Conservation (phyloP, 805 yeast genomes). For the Saccharomycopsis synnaedendra region DNA sequence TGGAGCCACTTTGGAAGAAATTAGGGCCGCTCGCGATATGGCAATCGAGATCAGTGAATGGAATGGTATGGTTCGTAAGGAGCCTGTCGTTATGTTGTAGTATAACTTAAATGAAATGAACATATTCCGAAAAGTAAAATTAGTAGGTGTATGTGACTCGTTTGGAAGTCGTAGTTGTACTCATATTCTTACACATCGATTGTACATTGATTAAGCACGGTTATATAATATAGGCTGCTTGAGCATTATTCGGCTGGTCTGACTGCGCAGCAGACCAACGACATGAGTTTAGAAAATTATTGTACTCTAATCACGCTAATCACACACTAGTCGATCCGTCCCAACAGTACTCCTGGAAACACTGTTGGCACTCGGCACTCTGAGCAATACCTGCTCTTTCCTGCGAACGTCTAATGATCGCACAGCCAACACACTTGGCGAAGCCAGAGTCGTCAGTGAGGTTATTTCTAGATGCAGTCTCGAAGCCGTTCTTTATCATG, state of each 20-base stretch:
- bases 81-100: slow-evolving; percentile 42
- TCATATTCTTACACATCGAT: no score
- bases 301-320: no score
- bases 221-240: no score
- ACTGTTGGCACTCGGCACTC: slow-evolving; percentile 51
- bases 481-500: slow-evolving; percentile 66
- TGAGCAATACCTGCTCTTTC: slow-evolving; percentile 53
- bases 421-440: slow-evolving; percentile 73
- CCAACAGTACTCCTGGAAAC: slow-evolving; percentile 75
- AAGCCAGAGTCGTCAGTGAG: slow-evolving; percentile 58
- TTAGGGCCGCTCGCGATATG: slow-evolving; percentile 47
- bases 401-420: slow-evolving; percentile 65
- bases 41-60: slow-evolving; percentile 57
- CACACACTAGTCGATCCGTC: slow-evolving; percentile 17
- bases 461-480: slow-evolving; percentile 53
- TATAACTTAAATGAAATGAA: neutral
- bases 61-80: slow-evolving; percentile 61
- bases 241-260: neutral
- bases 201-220: no score
- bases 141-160: no score
- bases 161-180: no score
- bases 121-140: no score
- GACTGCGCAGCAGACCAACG: neutral
- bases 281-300: no score
- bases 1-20: slow-evolving; percentile 58